phyloP scores from a whole-genome alignment of 1,139 yeast genomes.

The Debaryomyces singareniensis region DNA sequence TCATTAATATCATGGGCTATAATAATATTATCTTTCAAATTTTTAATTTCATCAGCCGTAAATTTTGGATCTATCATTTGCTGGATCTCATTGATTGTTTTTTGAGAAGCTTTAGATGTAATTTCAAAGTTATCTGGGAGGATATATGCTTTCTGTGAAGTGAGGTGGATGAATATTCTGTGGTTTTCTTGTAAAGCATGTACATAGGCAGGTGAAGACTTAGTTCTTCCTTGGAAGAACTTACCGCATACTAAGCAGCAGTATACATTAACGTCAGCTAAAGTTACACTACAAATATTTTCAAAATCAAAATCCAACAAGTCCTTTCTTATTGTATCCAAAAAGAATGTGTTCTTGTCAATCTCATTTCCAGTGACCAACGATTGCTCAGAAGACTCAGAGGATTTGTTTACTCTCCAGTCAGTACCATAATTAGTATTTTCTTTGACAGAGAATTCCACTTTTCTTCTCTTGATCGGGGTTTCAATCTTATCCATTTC shows the following conservation, averaged over 20 bases:
- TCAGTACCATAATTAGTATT: constrained; percentile 5
- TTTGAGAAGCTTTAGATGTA: constrained; percentile 16
- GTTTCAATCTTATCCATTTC: not conserved
- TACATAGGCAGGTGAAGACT: constrained; percentile 56
- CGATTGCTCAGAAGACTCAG: too few species aligned
- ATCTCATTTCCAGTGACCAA: not conserved
- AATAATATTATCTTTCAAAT: constrained; percentile 6
- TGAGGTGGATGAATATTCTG: constrained; percentile 55
- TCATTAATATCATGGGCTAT: constrained; percentile 35
- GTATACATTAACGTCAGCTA: constrained; percentile 57
- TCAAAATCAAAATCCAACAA: constrained; percentile 67
- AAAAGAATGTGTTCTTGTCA: constrained; percentile 18
- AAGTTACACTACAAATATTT: constrained; percentile 56
- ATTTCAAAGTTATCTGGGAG: constrained; percentile 57
- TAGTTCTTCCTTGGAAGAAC: constrained; percentile 63
- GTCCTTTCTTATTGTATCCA: constrained; percentile 50
- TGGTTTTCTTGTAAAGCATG: constrained; percentile 62
- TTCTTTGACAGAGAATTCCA: not conserved
- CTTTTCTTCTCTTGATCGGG: constrained; percentile 1
- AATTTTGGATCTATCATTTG: constrained; percentile 50
- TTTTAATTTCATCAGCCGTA: constrained; percentile 22
- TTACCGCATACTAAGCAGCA: constrained; percentile 74
- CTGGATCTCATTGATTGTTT: constrained; percentile 45
- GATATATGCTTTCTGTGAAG: constrained; percentile 41
- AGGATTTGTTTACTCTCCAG: too few species aligned